Percentiles rank a stretch among this genome's conserved stretches.
These are phyloP conservation scores for Colletotrichum trifolii DNA, from an alignment of 2,329 filamentous ascomycete genomes.

Conservation along the genomic window DNA sequence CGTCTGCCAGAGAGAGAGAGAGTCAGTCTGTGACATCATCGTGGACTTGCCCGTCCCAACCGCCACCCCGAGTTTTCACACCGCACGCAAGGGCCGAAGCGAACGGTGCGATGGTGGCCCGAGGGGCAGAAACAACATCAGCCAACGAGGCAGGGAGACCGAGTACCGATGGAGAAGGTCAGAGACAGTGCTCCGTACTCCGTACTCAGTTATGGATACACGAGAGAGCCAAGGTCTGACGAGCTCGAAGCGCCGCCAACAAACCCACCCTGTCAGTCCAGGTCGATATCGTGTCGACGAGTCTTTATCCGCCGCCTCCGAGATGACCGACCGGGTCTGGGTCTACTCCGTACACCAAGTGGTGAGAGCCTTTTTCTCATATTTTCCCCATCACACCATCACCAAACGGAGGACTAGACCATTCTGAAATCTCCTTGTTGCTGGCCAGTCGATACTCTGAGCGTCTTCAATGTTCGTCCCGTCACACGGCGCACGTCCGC, in stretches of 20 bases:
- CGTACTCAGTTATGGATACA: not conserved
- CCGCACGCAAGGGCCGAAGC: not conserved
- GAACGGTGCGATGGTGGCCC: not conserved
- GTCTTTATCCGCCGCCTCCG: too few species aligned
- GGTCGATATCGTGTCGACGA: not conserved
- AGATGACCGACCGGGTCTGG: too few species aligned
- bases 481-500: not conserved
- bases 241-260: constrained; percentile 19
- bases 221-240: constrained; percentile 2
- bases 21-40: constrained; percentile 24
- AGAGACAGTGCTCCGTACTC: not conserved
- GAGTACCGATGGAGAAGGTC: not conserved
- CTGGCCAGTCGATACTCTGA: not conserved
- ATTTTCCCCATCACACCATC: too few species aligned
- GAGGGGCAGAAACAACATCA: too few species aligned
- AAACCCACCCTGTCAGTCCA: not conserved
- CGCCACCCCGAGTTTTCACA: not conserved
- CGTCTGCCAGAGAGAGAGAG: not conserved
- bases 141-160: too few species aligned
- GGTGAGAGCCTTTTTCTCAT: too few species aligned
- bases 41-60: not conserved
- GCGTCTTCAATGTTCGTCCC: not conserved
- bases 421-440: not conserved
- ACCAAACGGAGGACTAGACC: too few species aligned
- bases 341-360: too few species aligned